Evolutionary conservation across 805 yeast species (phyloP).

Genomic region (Yamadazyma philogaea): DNA sequence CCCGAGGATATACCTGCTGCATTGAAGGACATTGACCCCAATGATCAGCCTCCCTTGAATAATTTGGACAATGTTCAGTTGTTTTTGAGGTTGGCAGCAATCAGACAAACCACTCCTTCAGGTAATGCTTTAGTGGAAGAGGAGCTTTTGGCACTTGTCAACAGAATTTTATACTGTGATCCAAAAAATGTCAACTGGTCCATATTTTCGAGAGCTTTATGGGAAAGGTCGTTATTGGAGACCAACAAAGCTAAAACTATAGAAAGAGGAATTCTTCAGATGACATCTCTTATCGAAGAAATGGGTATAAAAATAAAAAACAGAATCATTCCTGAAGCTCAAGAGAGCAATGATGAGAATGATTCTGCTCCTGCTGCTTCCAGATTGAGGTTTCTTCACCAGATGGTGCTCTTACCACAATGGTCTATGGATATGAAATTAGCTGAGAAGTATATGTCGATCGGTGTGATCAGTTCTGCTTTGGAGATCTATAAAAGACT

Average conservation of each 20-base stretch:
- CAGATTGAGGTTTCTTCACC: constrained; percentile 68
- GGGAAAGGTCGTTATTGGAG: constrained; percentile 88
- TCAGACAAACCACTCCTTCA: constrained; percentile 69
- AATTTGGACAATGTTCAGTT: constrained; percentile 74
- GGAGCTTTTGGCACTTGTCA: constrained; percentile 73
- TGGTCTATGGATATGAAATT: constrained; percentile 80
- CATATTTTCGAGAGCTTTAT: constrained; percentile 73
- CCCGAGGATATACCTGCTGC: constrained; percentile 61
- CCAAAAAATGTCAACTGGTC: constrained; percentile 59
- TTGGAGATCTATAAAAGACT: constrained; percentile 83
- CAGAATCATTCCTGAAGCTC: constrained; percentile 48
- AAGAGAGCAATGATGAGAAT: constrained; percentile 21
- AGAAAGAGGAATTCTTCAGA: constrained; percentile 90
- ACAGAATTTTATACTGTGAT: constrained; percentile 59
- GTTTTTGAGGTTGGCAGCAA: constrained; percentile 59
- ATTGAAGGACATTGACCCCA: constrained; percentile 65
- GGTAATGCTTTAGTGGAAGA: constrained; percentile 72
- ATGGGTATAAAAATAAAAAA: constrained; percentile 65
- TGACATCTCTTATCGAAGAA: constrained; percentile 89
- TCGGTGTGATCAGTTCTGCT: constrained; percentile 85
- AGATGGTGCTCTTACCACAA: constrained; percentile 72
- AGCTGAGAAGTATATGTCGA: constrained; percentile 81
- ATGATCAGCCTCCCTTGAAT: constrained; percentile 69
- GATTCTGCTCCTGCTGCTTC: constrained; percentile 41
- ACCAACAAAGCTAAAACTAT: constrained; percentile 78